These are phyloP conservation scores for Gymnopilus junonius DNA, from an alignment of 768 basidiomycete species.

Conservation along the genomic window DNA sequence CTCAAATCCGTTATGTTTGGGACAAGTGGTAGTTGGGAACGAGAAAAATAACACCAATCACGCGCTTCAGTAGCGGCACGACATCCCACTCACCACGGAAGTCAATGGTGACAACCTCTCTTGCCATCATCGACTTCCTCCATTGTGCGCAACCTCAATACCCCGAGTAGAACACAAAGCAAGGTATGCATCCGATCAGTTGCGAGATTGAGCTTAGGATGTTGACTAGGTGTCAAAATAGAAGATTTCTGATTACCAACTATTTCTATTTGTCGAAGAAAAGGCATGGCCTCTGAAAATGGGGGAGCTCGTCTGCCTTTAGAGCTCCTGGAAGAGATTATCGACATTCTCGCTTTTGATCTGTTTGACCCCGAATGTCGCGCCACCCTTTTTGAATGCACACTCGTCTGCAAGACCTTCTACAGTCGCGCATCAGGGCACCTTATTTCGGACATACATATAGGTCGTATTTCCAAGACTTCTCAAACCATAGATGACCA, in stretches of 20 bases:
- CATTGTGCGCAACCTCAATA: too few relatives aligned
- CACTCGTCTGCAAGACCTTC: constrained; percentile 11
- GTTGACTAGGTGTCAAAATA: too few relatives aligned
- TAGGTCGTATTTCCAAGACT: background rate
- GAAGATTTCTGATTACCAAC: too few relatives aligned
- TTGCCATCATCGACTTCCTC: background rate
- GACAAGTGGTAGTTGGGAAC: background rate
- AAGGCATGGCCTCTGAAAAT: background rate
- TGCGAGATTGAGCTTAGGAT: too few relatives aligned
- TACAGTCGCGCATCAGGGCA: constrained; percentile 9
- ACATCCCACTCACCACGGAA: background rate
- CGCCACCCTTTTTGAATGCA: background rate
- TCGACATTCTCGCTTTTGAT: constrained; percentile 5
- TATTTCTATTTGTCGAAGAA: too few relatives aligned
- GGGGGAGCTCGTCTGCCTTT: background rate
- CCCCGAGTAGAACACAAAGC: too few relatives aligned
- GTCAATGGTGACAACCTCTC: background rate
- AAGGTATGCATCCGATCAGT: too few relatives aligned
- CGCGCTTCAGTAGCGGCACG: background rate
- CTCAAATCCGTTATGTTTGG: background rate
- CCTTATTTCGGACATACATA: constrained; percentile 1
- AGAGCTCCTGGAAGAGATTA: constrained; percentile 10
- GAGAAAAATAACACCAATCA: background rate
- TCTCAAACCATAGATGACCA: background rate
- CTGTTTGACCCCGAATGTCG: background rate